Evolutionary conservation across 2,329 filamentous ascomycete genomes (phyloP).

Genomic region (Aspergillus unguis): DNA sequence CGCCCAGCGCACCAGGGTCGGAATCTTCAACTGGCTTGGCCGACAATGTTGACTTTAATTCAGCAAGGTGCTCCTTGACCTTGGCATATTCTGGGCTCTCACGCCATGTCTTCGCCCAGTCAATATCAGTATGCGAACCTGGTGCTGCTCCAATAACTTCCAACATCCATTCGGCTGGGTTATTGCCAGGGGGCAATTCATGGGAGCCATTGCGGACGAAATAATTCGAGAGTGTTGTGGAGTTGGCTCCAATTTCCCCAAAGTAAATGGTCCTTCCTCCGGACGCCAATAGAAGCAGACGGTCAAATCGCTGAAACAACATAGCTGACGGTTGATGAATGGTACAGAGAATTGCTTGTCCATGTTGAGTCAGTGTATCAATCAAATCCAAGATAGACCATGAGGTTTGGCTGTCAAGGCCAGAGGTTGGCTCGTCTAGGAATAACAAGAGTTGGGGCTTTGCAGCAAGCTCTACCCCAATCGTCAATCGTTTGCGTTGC

Average conservation of each 20-base stretch:
- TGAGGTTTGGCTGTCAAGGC: conserved; percentile 87
- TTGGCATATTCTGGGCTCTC: conserved; percentile 52
- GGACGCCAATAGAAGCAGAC: conserved; percentile 58
- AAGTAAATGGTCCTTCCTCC: conserved; percentile 15
- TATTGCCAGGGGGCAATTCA: conserved; percentile 1
- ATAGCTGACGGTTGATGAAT: conserved; percentile 97
- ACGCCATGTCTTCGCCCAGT: conserved; percentile 54
- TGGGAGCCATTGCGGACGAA: conserved; percentile 15
- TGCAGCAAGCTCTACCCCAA: conserved; percentile 89
- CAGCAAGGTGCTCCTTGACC: conserved; percentile 47
- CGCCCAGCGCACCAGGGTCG: conserved; percentile 4
- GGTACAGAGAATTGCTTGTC: conserved; percentile 92
- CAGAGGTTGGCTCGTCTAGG: conserved; percentile 91
- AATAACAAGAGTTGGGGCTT: conserved; percentile 88
- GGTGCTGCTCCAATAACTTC: conserved; percentile 43
- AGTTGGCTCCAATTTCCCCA: conserved; percentile 13
- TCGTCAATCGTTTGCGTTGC: conserved; percentile 76
- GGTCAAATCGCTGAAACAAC: conserved; percentile 81
- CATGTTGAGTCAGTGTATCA: conserved; percentile 82
- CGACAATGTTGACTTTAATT: conserved; percentile 42
- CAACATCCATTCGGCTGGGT: conserved; percentile 17
- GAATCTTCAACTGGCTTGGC: not conserved
- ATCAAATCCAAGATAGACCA: conserved; percentile 88
- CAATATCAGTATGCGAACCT: conserved; percentile 54
- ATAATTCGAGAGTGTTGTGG: conserved; percentile 8